Conservation (phyloP, 2,329 filamentous ascomycete genomes). For the Penicillium sp. region DNA sequence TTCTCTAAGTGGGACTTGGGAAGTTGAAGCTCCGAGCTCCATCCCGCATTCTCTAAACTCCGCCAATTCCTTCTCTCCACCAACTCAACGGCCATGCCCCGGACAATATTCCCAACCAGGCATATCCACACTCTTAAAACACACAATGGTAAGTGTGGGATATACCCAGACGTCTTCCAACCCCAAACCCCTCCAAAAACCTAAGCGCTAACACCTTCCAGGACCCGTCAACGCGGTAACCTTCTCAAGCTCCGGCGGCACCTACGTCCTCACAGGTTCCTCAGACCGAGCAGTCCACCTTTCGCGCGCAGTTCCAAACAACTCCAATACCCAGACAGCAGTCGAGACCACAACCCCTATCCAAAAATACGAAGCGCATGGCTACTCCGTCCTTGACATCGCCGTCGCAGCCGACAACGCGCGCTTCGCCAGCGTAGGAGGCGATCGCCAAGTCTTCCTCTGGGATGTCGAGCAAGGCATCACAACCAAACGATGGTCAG, state of each 20-base stretch:
- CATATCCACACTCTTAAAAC: constrained; percentile 47
- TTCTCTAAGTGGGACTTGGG: neutral
- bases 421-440: constrained; percentile 81
- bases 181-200: neutral
- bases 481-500: constrained; percentile 72
- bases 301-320: constrained; percentile 62
- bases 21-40: constrained; percentile 14
- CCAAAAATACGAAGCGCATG: constrained; percentile 85
- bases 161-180: no score
- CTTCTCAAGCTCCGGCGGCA: constrained; percentile 71
- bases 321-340: constrained; percentile 36
- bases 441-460: constrained; percentile 85
- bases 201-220: constrained; percentile 32
- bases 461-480: constrained; percentile 87
- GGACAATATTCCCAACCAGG: constrained; percentile 39
- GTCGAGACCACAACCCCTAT: constrained; percentile 59
- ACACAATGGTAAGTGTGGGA: constrained; percentile 40
- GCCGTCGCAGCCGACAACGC: constrained; percentile 73
- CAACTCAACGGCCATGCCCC: constrained; percentile 17
- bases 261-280: constrained; percentile 80
- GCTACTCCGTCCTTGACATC: constrained; percentile 86
- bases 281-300: constrained; percentile 82
- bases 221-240: constrained; percentile 70
- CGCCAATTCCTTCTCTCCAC: constrained; percentile 3
- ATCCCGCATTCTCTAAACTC: constrained; percentile 11